Percentiles rank a stretch among this genome's conserved stretches.
phyloP scores from a whole-genome alignment of 495 filamentous ascomycete species.

The Talaromyces ruber region DNA sequence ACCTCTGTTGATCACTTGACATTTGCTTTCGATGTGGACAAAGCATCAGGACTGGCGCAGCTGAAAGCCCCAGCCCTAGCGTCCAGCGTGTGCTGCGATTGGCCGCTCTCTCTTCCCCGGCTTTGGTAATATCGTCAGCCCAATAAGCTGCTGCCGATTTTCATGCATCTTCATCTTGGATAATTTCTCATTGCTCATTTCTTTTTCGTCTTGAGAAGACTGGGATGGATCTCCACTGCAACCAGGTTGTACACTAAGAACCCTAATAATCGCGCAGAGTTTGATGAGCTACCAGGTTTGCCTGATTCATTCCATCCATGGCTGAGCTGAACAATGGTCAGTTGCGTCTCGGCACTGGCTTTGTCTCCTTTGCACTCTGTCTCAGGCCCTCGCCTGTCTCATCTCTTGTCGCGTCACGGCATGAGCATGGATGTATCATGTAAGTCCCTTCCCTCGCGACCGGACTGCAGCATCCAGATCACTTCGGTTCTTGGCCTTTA shows the following conservation, averaged over 20 bases:
- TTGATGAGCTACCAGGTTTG: neutral
- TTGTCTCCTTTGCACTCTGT: neutral
- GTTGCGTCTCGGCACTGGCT: neutral
- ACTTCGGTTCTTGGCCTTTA: neutral
- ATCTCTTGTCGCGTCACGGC: neutral
- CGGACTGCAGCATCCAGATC: neutral
- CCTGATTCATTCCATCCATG: neutral
- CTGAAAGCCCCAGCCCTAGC: slow-evolving; percentile 1
- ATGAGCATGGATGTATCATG: neutral
- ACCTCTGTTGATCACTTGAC: neutral
- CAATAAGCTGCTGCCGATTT: neutral
- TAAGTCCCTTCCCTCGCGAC: neutral
- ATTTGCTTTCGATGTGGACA: neutral
- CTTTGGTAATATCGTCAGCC: neutral
- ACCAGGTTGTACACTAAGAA: neutral
- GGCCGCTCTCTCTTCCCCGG: neutral
- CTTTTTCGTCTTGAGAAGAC: neutral
- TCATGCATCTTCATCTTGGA: neutral
- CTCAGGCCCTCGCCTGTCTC: neutral
- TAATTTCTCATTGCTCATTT: neutral
- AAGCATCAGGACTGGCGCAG: neutral
- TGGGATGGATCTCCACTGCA: neutral
- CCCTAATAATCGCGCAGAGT: neutral
- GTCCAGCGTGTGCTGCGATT: neutral
- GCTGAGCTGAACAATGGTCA: neutral